Evolutionary conservation across 805 yeast species (phyloP), one percentile per base, ranked within the genome.

Genomic region (Barnettozyma pratensis): DNA sequence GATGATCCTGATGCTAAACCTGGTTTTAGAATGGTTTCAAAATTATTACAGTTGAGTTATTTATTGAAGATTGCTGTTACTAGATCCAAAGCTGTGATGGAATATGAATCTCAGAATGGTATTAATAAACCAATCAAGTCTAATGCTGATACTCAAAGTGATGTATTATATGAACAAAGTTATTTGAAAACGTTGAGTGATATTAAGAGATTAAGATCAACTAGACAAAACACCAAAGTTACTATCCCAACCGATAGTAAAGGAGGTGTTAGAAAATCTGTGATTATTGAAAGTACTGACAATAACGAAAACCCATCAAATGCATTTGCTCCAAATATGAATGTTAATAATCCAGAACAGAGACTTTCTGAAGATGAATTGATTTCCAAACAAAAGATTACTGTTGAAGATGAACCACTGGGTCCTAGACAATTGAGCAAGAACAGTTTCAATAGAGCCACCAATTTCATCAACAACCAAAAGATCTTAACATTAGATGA

Each of bases 401-500:
- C 61, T 11, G 66, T 59, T 43, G 65, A 60, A 51, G 69, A 56
- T 52, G 73, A 54, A 51, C 70, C 53, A 43, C 55, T 60, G 14
- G 61, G 84, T 2, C 83, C 91, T 0, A 77, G 89, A 2, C 49
- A 43, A 36, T 80, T 81, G 46, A 76, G 76, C 14, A 69, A 63
- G 51, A 60, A 67, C 41, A 64, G 69, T 52, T 70, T 85, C 41
- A 84, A 80, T 58, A 75, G 85, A 14, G 85, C 92, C 0, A 79
- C 90, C 1, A 84, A 80, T 55, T 72, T 87, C 43, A 75, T 90
- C 47, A 80, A 84, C 58, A 86, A 81, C 59, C 95, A 92, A 56
- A 87, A 86, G 56, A 84, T 92, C 0, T 76, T 94, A 46, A 92
- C 97, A 0, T 75, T 94, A 57, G 98, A 94, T 66, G 99, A 94